Percentiles rank a stretch among this genome's conserved stretches.
Conservation (phyloP, 2,329 filamentous ascomycete species). For the Penicillium sp. region DNA sequence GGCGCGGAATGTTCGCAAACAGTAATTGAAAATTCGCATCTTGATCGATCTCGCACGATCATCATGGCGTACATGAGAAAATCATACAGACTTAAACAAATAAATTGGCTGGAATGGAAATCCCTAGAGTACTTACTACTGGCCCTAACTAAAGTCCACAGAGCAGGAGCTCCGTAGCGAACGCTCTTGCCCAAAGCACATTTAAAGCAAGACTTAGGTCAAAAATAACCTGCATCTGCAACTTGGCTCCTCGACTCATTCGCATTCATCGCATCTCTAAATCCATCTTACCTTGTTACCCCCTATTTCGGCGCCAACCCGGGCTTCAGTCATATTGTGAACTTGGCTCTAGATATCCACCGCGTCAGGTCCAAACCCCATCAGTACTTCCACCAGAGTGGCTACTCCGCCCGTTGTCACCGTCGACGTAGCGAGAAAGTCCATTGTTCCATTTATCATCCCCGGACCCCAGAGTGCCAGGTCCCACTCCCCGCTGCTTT, state of each 20-base stretch:
- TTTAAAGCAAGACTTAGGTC: neutral
- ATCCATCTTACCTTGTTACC: neutral
- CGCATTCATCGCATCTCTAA: neutral
- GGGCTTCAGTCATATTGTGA: neutral
- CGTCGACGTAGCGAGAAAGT: conserved; percentile 3
- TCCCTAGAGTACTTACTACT: neutral
- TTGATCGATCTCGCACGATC: neutral
- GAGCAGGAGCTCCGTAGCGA: neutral
- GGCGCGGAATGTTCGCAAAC: conserved; percentile 3
- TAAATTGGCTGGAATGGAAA: neutral
- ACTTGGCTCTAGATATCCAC: conserved; percentile 1
- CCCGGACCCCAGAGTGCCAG: conserved; percentile 9
- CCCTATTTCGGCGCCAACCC: neutral
- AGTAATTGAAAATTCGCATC: neutral
- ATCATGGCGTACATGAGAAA: neutral
- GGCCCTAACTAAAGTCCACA: neutral
- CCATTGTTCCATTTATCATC: conserved; percentile 16
- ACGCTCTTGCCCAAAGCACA: neutral
- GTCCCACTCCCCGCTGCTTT: conserved; percentile 17
- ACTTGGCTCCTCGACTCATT: neutral
- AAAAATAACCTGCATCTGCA: neutral
- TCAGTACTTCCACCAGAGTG: neutral
- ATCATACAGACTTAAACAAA: neutral
- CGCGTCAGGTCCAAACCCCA: neutral
- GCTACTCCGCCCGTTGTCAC: conserved; percentile 2